These are phyloP conservation scores for Nothopassalora personata DNA, from an alignment of 2,329 filamentous ascomycete species.

Conservation along the genomic window DNA sequence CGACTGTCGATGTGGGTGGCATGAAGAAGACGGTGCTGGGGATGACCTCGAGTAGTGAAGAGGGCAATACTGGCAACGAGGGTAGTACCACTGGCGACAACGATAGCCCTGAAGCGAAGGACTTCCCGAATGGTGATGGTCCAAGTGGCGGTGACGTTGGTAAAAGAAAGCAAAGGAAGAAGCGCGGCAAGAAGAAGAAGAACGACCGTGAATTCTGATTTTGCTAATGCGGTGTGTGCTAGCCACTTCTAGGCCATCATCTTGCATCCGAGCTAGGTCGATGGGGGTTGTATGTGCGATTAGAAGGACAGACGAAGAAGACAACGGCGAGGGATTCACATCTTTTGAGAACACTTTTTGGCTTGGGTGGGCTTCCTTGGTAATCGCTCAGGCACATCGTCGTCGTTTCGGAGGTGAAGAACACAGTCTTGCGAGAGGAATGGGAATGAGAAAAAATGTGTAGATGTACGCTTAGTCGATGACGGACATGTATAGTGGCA, in stretches of 20 bases:
- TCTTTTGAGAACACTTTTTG: not conserved
- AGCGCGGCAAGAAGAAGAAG: slow-evolving; percentile 1
- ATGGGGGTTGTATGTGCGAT: not conserved
- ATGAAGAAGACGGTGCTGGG: slow-evolving; percentile 3
- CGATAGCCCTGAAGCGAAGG: not conserved
- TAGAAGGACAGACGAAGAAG: not conserved
- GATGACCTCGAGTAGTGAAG: slow-evolving; percentile 1
- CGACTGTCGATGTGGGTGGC: not conserved
- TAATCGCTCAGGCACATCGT: not conserved
- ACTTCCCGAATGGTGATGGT: not conserved
- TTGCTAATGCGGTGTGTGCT: not conserved
- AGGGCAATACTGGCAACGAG: not conserved
- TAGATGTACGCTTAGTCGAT: not conserved
- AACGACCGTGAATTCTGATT: not conserved
- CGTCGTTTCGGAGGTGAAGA: not conserved
- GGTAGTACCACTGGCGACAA: not conserved
- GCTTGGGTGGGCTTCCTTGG: not conserved
- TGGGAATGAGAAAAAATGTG: not conserved
- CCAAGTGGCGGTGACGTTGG: not conserved
- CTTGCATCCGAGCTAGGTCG: not conserved
- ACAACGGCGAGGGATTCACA: not conserved
- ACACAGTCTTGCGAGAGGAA: not conserved
- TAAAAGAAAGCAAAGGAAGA: not conserved
- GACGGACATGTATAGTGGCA: not conserved
- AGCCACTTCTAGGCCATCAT: not conserved